These are phyloP conservation scores for Podospora tetraspora DNA, from an alignment of 495 filamentous ascomycete species.

Conservation along the genomic window DNA sequence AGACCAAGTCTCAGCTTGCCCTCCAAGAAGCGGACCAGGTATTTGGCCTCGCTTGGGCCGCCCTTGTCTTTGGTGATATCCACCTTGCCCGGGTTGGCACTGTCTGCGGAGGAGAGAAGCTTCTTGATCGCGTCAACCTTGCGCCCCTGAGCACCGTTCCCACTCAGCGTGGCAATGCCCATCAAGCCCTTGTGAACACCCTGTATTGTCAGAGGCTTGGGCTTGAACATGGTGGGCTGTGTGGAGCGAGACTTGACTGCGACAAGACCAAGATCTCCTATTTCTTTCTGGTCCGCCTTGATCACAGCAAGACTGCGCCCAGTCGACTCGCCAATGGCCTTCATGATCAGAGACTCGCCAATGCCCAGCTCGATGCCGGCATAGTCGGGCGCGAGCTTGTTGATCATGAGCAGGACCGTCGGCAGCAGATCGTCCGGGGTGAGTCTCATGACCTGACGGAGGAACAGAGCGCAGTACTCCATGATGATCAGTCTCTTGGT, in stretches of 20 bases:
- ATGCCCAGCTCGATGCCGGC: conserved; percentile 94
- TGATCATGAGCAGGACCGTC: conserved; percentile 91
- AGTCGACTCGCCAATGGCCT: conserved; percentile 90
- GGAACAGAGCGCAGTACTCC: conserved; percentile 82
- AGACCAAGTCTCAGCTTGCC: conserved; percentile 88
- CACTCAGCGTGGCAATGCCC: conserved; percentile 77
- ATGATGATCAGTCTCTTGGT: conserved; percentile 82
- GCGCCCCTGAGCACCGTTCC: conserved; percentile 79
- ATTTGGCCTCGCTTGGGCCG: conserved; percentile 92
- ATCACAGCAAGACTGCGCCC: conserved; percentile 81
- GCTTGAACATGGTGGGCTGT: conserved; percentile 96
- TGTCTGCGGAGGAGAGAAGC: conserved; percentile 79
- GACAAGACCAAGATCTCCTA: conserved; percentile 90
- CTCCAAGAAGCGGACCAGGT: conserved; percentile 84
- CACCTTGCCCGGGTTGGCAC: conserved; percentile 59
- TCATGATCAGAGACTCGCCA: conserved; percentile 97
- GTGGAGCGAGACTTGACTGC: conserved; percentile 91
- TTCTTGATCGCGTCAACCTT: conserved; percentile 96
- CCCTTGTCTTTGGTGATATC: conserved; percentile 92
- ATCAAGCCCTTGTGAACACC: conserved; percentile 87
- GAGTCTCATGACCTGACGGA: conserved; percentile 85
- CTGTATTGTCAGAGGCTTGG: conserved; percentile 79
- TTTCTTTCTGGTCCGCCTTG: conserved; percentile 90
- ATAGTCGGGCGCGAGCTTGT: conserved; percentile 95
- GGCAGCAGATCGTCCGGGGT: conserved; percentile 84